A percentile compares a stretch with the other conserved stretches of the same genome.
phyloP scores from a whole-genome alignment of 2,329 filamentous ascomycete species.

The Paecilomyces formosus region DNA sequence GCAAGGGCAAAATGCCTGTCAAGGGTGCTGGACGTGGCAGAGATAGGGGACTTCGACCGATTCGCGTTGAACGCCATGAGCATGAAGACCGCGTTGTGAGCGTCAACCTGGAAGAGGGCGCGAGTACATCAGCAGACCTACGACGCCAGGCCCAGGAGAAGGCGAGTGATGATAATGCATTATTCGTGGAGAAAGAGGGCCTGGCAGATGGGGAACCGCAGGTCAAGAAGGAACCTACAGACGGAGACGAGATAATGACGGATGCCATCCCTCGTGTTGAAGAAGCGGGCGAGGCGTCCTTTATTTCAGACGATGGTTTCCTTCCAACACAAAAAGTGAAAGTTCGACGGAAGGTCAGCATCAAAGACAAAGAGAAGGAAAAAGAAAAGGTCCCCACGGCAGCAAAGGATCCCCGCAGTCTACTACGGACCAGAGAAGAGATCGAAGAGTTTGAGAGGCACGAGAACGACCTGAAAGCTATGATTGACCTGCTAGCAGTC shows the following conservation, averaged over 20 bases:
- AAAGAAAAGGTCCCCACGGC: constrained; percentile 14
- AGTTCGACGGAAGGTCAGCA: constrained; percentile 24
- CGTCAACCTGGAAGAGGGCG: constrained; percentile 48
- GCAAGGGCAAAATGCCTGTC: constrained; percentile 27
- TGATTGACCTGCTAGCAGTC: constrained; percentile 30
- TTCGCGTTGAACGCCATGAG: constrained; percentile 49
- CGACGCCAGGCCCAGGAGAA: constrained; percentile 27
- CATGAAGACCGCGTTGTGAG: constrained; percentile 48
- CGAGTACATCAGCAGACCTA: constrained; percentile 36
- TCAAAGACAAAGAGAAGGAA: constrained; percentile 12
- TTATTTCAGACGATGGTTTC: constrained; percentile 22
- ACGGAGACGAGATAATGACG: constrained; percentile 36
- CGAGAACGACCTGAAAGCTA: constrained; percentile 29
- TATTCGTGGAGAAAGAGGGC: constrained; percentile 26
- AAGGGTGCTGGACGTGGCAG: constrained; percentile 15
- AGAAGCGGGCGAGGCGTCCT: constrained; percentile 9
- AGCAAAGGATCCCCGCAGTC: constrained; percentile 20
- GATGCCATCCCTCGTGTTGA: constrained; percentile 22
- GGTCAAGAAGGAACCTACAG: constrained; percentile 50
- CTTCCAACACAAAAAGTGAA: constrained; percentile 27
- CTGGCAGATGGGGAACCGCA: constrained; percentile 25
- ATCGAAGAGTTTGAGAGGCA: constrained; percentile 36
- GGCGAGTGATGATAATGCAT: constrained; percentile 20
- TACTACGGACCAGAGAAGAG: constrained; percentile 35
- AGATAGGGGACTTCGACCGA: constrained; percentile 37